Conservation (phyloP, 208 protist species). For the Acanthamoeba triangularis region DNA sequence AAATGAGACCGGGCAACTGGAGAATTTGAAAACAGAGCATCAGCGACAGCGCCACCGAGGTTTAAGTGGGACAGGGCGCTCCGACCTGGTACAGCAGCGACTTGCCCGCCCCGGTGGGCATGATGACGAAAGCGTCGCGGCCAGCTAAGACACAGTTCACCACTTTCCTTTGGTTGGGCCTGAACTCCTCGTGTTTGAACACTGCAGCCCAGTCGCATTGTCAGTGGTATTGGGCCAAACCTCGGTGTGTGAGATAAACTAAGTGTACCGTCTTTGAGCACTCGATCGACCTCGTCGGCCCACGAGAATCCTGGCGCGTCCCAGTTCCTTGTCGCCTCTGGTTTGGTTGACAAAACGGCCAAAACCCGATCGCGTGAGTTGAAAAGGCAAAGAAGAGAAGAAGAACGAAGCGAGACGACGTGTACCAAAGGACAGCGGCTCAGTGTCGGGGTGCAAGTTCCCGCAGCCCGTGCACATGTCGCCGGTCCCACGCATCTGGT, state of each 20-base stretch:
- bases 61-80: too few species aligned
- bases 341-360: neutral
- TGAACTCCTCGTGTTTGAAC: slow-evolving; percentile 90
- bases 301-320: neutral
- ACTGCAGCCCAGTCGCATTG: neutral
- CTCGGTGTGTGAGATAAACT: too few species aligned
- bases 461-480: neutral
- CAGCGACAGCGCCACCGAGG: too few species aligned
- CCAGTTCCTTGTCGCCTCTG: slow-evolving; percentile 27
- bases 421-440: slow-evolving; percentile 14
- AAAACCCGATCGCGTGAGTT: neutral
- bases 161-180: slow-evolving; percentile 95
- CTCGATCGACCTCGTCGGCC: neutral
- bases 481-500: neutral
- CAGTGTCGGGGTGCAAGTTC: neutral
- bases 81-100: slow-evolving; percentile 88
- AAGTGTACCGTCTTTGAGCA: neutral
- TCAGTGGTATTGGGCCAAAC: too few species aligned
- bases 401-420: neutral
- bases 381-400: too few species aligned
- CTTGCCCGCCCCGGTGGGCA: slow-evolving; percentile 94
- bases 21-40: too few species aligned
- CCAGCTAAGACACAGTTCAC: slow-evolving; percentile 96
- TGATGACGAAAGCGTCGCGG: slow-evolving; percentile 96
- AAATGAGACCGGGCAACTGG: slow-evolving; percentile 89